phyloP scores from a whole-genome alignment of 192 early-diverging fungal species.

The Linnemannia elongata region DNA sequence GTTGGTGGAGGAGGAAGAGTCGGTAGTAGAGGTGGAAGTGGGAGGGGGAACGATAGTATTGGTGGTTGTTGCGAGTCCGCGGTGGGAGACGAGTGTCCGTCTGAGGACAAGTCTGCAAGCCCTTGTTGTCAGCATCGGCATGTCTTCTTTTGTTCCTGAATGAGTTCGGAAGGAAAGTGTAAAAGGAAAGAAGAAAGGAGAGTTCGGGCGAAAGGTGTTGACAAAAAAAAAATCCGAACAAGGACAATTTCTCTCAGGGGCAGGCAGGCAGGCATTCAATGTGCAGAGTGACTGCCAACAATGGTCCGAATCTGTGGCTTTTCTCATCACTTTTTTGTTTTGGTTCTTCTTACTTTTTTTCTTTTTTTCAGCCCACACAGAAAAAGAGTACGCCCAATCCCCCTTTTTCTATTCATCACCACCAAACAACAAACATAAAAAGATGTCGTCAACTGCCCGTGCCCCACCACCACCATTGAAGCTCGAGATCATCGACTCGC shows the following conservation, averaged over 20 bases:
- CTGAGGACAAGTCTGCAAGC: slow-evolving; percentile 5
- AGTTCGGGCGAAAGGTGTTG: background rate
- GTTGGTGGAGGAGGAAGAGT: background rate
- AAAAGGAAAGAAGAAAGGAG: background rate
- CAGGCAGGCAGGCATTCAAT: background rate
- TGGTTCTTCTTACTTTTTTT: background rate
- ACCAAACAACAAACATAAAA: background rate
- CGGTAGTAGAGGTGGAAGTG: background rate
- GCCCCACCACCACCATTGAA: slow-evolving; percentile 46
- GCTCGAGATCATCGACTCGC: slow-evolving; percentile 40
- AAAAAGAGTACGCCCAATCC: background rate
- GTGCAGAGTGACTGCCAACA: background rate
- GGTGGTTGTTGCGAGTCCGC: slow-evolving; percentile 22
- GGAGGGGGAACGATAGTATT: slow-evolving; percentile 8
- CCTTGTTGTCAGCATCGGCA: background rate
- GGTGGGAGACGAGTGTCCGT: background rate
- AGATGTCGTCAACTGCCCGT: slow-evolving; percentile 22
- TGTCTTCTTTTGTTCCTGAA: background rate
- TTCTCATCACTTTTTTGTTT: background rate
- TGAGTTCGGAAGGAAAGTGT: background rate
- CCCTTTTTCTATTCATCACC: background rate
- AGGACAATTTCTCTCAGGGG: background rate
- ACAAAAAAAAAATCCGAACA: slow-evolving; percentile 8
- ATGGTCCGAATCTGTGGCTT: slow-evolving; percentile 14
- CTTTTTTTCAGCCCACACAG: background rate